These are phyloP conservation scores for Penicillium simplicissimum DNA, from an alignment of 495 filamentous ascomycete genomes.

Conservation along the genomic window DNA sequence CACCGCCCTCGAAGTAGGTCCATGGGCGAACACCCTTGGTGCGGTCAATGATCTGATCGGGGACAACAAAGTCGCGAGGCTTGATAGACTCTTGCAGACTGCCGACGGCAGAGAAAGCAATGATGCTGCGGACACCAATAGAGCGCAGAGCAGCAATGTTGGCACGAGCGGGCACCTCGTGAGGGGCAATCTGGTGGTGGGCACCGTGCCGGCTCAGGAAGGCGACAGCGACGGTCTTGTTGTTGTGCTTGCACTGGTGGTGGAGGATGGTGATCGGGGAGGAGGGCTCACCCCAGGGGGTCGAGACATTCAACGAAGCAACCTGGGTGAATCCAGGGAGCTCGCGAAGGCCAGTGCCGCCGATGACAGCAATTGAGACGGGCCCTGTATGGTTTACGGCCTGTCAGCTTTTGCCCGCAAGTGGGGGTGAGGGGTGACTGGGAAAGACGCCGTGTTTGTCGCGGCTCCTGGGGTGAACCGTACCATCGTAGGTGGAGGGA, in stretches of 20 bases:
- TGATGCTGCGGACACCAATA: constrained; percentile 83
- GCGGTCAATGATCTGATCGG: constrained; percentile 95
- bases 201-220: constrained; percentile 91
- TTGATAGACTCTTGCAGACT: constrained; percentile 87
- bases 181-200: constrained; percentile 86
- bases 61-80: constrained; percentile 94
- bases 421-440: constrained; percentile 26
- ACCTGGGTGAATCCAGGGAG: constrained; percentile 77
- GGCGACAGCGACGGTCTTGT: constrained; percentile 69
- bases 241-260: constrained; percentile 63
- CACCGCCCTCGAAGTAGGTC: constrained; percentile 92
- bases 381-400: constrained; percentile 52
- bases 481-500: constrained; percentile 57
- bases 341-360: constrained; percentile 83
- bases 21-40: constrained; percentile 92
- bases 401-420: constrained; percentile 16
- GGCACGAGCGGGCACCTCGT: constrained; percentile 86
- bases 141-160: constrained; percentile 93
- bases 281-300: constrained; percentile 92
- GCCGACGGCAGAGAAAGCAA: constrained; percentile 95
- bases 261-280: constrained; percentile 88
- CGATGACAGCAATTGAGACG: constrained; percentile 92
- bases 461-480: constrained; percentile 15
- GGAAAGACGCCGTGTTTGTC: neutral
- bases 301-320: constrained; percentile 67